Conservation (phyloP, 371 early-diverging fungal species). For the Saksenaea oblongispora region DNA sequence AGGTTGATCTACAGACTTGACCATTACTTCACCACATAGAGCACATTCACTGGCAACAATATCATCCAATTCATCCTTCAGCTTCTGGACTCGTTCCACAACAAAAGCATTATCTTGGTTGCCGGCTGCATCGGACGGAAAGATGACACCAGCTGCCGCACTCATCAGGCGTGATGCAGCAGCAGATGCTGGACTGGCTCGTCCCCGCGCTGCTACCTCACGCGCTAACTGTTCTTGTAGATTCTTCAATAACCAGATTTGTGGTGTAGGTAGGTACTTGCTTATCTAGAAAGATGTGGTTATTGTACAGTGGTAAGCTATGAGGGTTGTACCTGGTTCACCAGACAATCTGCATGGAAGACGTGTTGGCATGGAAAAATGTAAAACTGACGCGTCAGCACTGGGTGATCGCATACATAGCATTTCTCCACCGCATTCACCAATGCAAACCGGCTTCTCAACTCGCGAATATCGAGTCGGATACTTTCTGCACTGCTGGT, state of each 20-base stretch:
- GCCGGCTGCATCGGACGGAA: slow-evolving; percentile 23
- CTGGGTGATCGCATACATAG: slow-evolving; percentile 71
- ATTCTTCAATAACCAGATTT: slow-evolving; percentile 45
- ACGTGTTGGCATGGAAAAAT: slow-evolving; percentile 95
- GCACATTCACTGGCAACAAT: slow-evolving; percentile 84
- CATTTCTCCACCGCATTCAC: slow-evolving; percentile 83
- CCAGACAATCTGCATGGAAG: slow-evolving; percentile 90
- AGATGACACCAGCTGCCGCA: slow-evolving; percentile 44
- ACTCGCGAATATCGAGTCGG: slow-evolving; percentile 75
- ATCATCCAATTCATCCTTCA: slow-evolving; percentile 78
- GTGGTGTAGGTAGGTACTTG: slow-evolving; percentile 30
- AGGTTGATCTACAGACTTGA: slow-evolving; percentile 75
- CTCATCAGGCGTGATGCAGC: slow-evolving; percentile 33
- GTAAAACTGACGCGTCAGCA: slow-evolving; percentile 86
- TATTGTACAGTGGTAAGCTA: not conserved
- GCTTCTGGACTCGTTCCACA: slow-evolving; percentile 40
- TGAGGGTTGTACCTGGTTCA: slow-evolving; percentile 53
- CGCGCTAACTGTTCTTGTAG: slow-evolving; percentile 58
- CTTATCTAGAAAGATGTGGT: slow-evolving; percentile 25
- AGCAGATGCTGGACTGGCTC: not conserved
- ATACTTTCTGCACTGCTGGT: slow-evolving; percentile 84
- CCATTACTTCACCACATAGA: slow-evolving; percentile 89
- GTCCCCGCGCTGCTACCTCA: slow-evolving; percentile 25
- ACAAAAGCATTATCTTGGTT: slow-evolving; percentile 16
- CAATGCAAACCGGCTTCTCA: slow-evolving; percentile 77